phyloP scores from a whole-genome alignment of 208 protist species.

The Crithidia thermophila region DNA sequence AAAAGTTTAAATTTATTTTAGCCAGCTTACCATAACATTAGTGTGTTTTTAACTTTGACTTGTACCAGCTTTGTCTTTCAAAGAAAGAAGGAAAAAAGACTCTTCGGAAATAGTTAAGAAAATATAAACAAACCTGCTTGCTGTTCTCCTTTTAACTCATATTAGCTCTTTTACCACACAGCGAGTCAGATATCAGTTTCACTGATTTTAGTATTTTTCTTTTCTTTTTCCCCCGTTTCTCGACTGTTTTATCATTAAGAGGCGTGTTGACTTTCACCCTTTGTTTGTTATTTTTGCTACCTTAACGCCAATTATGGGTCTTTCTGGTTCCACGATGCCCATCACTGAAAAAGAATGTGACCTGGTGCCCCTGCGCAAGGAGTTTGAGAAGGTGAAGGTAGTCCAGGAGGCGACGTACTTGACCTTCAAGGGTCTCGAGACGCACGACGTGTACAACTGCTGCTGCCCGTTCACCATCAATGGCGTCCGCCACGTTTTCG shows the following conservation, averaged over 20 bases:
- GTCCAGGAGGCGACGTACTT: slow-evolving; percentile 36
- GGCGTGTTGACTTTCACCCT: background rate
- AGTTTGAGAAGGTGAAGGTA: slow-evolving; percentile 55
- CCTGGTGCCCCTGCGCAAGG: slow-evolving; percentile 37
- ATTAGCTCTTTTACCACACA: background rate
- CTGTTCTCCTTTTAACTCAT: background rate
- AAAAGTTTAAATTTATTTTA: background rate
- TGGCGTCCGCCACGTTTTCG: slow-evolving; percentile 49
- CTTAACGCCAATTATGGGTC: slow-evolving; percentile 33
- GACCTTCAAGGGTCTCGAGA: slow-evolving; percentile 55
- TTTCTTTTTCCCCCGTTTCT: background rate
- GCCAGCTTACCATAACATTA: slow-evolving; percentile 11
- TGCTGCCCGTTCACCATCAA: slow-evolving; percentile 51
- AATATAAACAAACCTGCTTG: background rate
- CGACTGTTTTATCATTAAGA: slow-evolving; percentile 4
- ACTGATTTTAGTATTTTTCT: background rate
- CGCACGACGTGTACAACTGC: slow-evolving; percentile 69
- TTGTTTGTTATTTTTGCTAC: slow-evolving; percentile 1
- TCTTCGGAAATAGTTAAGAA: background rate
- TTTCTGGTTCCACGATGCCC: slow-evolving; percentile 7
- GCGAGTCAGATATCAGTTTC: background rate
- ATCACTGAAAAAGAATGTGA: slow-evolving; percentile 38
- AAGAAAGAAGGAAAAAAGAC: background rate
- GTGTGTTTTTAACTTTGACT: slow-evolving; percentile 1
- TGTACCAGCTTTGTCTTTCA: slow-evolving; percentile 2